Evolutionary conservation across 2,329 filamentous ascomycete genomes (phyloP).

Genomic region (Diaporthe sp.): DNA sequence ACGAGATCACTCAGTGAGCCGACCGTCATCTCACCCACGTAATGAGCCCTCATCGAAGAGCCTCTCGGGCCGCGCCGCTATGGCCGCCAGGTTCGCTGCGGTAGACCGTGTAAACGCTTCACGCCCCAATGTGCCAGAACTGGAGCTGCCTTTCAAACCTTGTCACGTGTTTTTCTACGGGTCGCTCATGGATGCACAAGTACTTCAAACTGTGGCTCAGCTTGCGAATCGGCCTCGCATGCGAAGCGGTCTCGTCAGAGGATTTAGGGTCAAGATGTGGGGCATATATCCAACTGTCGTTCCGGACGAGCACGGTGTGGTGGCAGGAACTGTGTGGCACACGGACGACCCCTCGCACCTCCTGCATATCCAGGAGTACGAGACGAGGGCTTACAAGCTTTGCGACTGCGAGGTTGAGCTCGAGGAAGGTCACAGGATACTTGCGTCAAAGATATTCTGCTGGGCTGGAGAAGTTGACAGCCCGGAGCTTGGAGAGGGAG

Average conservation of each 20-base stretch:
- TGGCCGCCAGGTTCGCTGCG: conserved; percentile 4
- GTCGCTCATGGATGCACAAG: background rate
- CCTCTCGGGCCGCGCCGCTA: background rate
- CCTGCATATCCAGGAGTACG: background rate
- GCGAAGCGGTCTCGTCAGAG: background rate
- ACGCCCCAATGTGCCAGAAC: no score
- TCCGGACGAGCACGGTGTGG: background rate
- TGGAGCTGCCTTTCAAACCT: background rate
- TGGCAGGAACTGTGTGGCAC: background rate
- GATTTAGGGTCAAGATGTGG: background rate
- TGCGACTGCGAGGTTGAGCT: background rate
- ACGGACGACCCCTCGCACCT: background rate
- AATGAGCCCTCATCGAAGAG: background rate
- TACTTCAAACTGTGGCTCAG: background rate
- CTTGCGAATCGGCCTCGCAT: background rate
- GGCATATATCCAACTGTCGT: background rate
- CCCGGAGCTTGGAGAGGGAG: background rate
- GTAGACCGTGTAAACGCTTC: background rate
- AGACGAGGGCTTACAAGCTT: background rate
- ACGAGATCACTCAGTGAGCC: no score
- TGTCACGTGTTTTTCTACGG: conserved; percentile 6
- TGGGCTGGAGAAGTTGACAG: background rate
- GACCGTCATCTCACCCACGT: background rate
- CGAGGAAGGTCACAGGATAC: background rate
- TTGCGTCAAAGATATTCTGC: background rate